A percentile compares a stretch with the other conserved stretches of the same genome.
These are phyloP conservation scores for Aspergillus sclerotialis DNA, from an alignment of 2,329 filamentous ascomycete species.

Conservation along the genomic window DNA sequence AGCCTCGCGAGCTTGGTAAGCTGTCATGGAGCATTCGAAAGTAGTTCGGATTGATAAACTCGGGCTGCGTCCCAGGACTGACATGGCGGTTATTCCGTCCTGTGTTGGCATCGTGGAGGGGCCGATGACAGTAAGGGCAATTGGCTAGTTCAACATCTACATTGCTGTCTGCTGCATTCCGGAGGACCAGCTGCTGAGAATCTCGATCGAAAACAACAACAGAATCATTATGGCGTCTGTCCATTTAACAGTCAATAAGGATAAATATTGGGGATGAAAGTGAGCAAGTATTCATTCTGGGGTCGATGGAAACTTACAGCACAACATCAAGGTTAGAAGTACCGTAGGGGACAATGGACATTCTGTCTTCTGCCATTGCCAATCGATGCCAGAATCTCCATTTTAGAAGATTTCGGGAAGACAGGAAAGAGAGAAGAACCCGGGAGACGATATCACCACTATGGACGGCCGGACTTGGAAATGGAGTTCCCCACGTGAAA, in stretches of 20 bases:
- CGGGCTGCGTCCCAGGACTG: conserved; percentile 39
- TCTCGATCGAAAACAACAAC: conserved; percentile 84
- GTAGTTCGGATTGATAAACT: conserved; percentile 85
- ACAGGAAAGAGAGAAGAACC: conserved; percentile 3
- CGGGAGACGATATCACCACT: too few relatives aligned
- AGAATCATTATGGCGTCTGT: conserved; percentile 82
- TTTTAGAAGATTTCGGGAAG: conserved; percentile 3
- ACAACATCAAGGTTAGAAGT: conserved; percentile 38
- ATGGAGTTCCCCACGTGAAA: too few relatives aligned
- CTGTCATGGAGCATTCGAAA: conserved; percentile 81
- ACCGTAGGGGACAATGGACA: conserved; percentile 39
- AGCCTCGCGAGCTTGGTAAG: conserved; percentile 42
- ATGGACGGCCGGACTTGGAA: too few relatives aligned
- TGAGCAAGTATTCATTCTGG: neutral
- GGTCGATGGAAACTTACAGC: conserved; percentile 27
- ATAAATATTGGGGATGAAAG: neutral
- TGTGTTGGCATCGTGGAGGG: conserved; percentile 49
- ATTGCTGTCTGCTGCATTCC: conserved; percentile 47
- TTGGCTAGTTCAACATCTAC: conserved; percentile 55
- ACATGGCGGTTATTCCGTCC: conserved; percentile 25
- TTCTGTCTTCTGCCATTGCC: conserved; percentile 30
- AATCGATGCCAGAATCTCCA: conserved; percentile 9
- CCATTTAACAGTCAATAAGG: conserved; percentile 9
- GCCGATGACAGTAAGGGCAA: conserved; percentile 87
- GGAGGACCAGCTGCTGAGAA: conserved; percentile 78